Base-by-base conservation (phyloP, 2,329 filamentous ascomycete species). In the Xylaria arbuscula region DNA sequence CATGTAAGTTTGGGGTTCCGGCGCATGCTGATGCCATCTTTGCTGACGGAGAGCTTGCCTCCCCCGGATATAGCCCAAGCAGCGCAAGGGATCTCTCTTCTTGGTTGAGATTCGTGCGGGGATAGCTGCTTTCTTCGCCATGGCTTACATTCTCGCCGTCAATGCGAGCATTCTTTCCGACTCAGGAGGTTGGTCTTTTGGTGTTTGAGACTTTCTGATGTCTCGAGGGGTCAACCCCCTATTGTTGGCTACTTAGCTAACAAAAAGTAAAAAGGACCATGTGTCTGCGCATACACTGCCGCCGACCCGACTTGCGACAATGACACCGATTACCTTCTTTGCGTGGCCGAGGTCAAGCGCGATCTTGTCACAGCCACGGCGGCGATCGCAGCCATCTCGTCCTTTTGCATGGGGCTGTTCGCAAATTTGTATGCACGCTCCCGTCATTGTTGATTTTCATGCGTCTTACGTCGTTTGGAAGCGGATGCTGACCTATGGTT, bases 341-440 rank as follows among this genome's bases (percentile, higher is more conserved):
- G 92, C 77, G 80, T 83, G 71, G 79, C 84, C 74, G 86, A 85
- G 70, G 78, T 95, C 77, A 91, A 92, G 79, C 89, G 92, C 38
- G 93, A 97, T 77, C 82, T 94, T 47, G 91, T 97, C 63, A 97
- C 93, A 7, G 93, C 91, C 11, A 97, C 93, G 4, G 93, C 93
- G 53, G 93, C 93, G 63, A 94, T 96, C 72, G 87, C 92, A 15
- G 91, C 92, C 32, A 81, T 97, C 55, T 88, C 91, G 2, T 91
- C 89, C n/a, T 94, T 97, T 80, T 90, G 85, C 80, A 94, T 97
- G 91, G 93, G 93, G 22, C 80, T 95, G 1, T 89, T 94, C 71
- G 90, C 93, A 70, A 97, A 97, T 73, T 84, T 95, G 84, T 86
- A 75, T 73, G 84, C 81, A 10, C 17, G 22, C 42, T 19, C 40